phyloP scores from a whole-genome alignment of 169 alveolate genomes.

The Plasmodium fragile region DNA sequence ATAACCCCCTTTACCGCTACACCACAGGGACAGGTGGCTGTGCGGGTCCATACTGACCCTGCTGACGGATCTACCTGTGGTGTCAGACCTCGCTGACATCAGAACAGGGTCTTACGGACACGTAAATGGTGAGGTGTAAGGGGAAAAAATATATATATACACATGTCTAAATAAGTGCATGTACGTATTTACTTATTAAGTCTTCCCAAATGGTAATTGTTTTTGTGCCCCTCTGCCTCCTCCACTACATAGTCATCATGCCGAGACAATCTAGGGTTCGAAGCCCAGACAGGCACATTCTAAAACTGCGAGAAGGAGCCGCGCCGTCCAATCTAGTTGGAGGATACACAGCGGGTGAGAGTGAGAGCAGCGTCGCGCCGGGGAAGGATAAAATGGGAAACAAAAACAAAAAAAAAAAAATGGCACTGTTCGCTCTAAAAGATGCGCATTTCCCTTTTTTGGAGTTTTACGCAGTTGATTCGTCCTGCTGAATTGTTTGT shows the following conservation, averaged over 20 bases:
- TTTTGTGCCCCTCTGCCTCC: not conserved
- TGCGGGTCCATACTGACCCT: conserved; percentile 84
- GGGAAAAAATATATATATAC: not conserved
- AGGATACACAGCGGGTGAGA: conserved; percentile 72
- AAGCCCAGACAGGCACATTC: conserved; percentile 66
- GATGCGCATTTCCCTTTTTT: not conserved
- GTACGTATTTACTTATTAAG: not conserved
- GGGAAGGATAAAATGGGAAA: not conserved
- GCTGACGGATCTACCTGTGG: conserved; percentile 83
- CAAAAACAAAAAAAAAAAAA: not conserved
- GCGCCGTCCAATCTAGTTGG: conserved; percentile 56
- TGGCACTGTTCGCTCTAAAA: not conserved
- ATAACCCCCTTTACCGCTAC: not conserved
- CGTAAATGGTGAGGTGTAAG: conserved; percentile 77
- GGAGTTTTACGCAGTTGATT: not conserved
- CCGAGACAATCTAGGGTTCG: conserved; percentile 74
- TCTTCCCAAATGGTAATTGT: not conserved
- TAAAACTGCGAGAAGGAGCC: conserved; percentile 74
- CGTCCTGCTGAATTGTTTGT: not conserved
- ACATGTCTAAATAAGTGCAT: not conserved
- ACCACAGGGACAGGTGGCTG: conserved; percentile 72
- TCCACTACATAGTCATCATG: conserved; percentile 28
- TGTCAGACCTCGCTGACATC: conserved; percentile 82
- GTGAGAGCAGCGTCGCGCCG: not conserved
- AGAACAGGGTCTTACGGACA: conserved; percentile 86